Conservation (phyloP, 371 early-diverging fungal genomes). For the Batrachochytrium dendrobatidis region DNA sequence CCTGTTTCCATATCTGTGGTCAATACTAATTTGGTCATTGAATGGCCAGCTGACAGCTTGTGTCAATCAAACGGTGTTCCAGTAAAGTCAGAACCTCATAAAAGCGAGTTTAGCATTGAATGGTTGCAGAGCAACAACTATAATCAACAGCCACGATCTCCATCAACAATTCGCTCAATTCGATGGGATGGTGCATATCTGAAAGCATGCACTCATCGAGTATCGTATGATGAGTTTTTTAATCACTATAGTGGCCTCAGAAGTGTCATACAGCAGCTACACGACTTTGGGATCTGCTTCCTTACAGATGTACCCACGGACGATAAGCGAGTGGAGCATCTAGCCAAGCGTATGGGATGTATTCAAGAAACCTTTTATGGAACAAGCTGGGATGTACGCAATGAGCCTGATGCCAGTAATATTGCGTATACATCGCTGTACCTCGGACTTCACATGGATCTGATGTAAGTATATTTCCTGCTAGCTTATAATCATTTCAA, state of each 20-base stretch:
- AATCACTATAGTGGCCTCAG: constrained; percentile 41
- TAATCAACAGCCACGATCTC: too few relatives aligned
- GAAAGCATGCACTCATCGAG: too few relatives aligned
- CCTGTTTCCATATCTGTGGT: constrained; percentile 1
- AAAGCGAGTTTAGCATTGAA: not conserved
- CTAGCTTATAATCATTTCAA: too few relatives aligned
- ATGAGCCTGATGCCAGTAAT: constrained; percentile 68
- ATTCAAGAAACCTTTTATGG: constrained; percentile 81
- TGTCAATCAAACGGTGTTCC: not conserved
- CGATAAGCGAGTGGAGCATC: constrained; percentile 45
- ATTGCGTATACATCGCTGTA: constrained; percentile 81
- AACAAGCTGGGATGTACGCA: constrained; percentile 73
- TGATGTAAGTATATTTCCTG: constrained; percentile 78
- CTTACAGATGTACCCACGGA: constrained; percentile 59
- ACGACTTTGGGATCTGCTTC: constrained; percentile 66
- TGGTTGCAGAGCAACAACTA: constrained; percentile 15
- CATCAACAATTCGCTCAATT: not conserved
- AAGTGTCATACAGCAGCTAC: constrained; percentile 50
- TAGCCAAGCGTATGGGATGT: constrained; percentile 68
- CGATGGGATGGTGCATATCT: not conserved
- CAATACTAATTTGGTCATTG: constrained; percentile 6
- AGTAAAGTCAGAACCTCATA: constrained; percentile 2
- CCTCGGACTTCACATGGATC: constrained; percentile 87
- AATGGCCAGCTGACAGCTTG: constrained; percentile 16
- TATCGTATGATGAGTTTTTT: not conserved